Base-by-base conservation (phyloP, 768 basidiomycete species). In the Cystofilobasidium capitatum region DNA sequence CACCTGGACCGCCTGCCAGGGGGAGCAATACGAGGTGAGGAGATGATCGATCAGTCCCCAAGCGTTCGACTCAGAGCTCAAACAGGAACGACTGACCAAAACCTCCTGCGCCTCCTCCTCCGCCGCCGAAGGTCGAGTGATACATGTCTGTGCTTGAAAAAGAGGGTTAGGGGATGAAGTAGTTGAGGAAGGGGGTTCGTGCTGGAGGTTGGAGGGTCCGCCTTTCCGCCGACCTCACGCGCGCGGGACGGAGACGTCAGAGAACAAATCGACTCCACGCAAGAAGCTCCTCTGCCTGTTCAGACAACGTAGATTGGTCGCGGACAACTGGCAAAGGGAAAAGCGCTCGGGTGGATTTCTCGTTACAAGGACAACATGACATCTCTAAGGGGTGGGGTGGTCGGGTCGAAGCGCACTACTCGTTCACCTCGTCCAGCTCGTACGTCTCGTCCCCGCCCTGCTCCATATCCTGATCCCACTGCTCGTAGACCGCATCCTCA, bases 341-440 rank as follows among this genome's bases (percentile, higher is more conserved):
- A n/a, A n/a, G n/a, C n/a, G n/a, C n/a, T n/a, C n/a, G n/a, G n/a
- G n/a, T n/a, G n/a, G n/a, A n/a, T n/a, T n/a, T n/a, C 9, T 10
- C 12, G 29, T 26, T 55, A 55, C 29, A 55, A 55, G 20, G 13
- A 55, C 51, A 55, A 55, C 51, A 55, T 55, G 51, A n/a, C 44
- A 20, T 42, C 40, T 42, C 40, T 42, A 42, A 42, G 40, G n/a
- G 40, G 20, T 42, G 40, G 10, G 40, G 40, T 20, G 20, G 10
- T 42, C 40, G 40, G 10, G 10, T 42, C 40, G 10, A 20, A 10
- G 40, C 40, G 40, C n/a, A 29, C n/a, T 26, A 24, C 55, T 12
- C 31, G 26, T 29, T 29, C 55, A 45, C 61, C 62, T 68, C 66
- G 40, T 68, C 66, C 29, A 57, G 44, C 40, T 68, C 66, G 51